Conservation (phyloP, 169 alveolate genomes). For the Plasmodium billcollinsi region DNA sequence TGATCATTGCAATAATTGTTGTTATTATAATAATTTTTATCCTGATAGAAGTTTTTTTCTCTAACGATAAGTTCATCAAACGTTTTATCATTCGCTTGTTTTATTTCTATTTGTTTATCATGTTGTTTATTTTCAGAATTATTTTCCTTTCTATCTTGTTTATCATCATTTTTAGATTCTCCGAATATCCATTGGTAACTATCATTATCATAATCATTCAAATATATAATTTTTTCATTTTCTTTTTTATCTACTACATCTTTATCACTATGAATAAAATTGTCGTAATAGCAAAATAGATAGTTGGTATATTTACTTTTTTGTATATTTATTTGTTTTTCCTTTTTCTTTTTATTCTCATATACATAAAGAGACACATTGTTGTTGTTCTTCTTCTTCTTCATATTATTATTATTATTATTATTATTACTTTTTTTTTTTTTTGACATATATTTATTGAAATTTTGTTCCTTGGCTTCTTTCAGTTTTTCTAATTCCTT, state of each 20-base stretch:
- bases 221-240: conserved; percentile 4
- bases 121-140: background rate
- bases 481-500: conserved; percentile 14
- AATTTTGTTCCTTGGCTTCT: too few species aligned
- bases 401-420: background rate
- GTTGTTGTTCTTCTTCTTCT: background rate
- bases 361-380: background rate
- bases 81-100: too few species aligned
- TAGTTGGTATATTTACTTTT: conserved; percentile 33
- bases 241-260: background rate
- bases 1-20: too few species aligned
- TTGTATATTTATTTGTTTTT: background rate
- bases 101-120: background rate
- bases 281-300: conserved; percentile 31
- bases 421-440: too few species aligned
- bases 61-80: too few species aligned
- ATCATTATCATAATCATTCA: conserved; percentile 10
- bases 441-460: too few species aligned
- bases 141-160: background rate
- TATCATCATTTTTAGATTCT: background rate
- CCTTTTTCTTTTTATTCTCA: conserved; percentile 1
- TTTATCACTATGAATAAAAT: background rate
- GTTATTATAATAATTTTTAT: too few species aligned
- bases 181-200: conserved; percentile 28
- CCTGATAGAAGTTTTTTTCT: too few species aligned